These are phyloP conservation scores for Exophiala aquamarina DNA, from an alignment of 2,329 filamentous ascomycete genomes.

Conservation along the genomic window DNA sequence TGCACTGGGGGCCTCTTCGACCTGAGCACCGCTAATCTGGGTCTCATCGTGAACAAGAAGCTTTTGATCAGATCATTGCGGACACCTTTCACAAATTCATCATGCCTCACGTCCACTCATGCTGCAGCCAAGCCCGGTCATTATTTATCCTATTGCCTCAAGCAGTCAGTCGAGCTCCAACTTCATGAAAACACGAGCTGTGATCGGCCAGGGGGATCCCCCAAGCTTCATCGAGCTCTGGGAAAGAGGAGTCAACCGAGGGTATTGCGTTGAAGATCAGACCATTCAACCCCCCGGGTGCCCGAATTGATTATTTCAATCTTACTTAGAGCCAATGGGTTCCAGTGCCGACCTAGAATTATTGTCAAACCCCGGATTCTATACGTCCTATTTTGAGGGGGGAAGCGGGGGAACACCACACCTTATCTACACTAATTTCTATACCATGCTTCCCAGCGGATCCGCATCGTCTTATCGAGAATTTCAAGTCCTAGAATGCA, in stretches of 20 bases:
- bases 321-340: conserved; percentile 1
- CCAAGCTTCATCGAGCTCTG: not conserved
- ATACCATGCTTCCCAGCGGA: conserved; percentile 9
- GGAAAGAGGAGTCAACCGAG: conserved; percentile 9
- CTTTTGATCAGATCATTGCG: too few species aligned
- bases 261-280: too few species aligned
- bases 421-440: conserved; percentile 2
- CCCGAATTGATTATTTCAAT: too few species aligned
- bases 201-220: conserved; percentile 9
- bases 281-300: too few species aligned
- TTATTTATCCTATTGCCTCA: too few species aligned
- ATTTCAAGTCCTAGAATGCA: not conserved
- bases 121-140: too few species aligned
- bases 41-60: too few species aligned
- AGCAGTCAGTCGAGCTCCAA: too few species aligned
- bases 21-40: too few species aligned
- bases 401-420: conserved; percentile 16
- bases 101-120: too few species aligned
- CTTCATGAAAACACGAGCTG: conserved; percentile 1
- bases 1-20: too few species aligned
- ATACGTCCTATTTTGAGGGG: conserved; percentile 9
- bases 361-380: conserved; percentile 17
- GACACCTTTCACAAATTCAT: too few species aligned
- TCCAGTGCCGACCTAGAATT: not conserved
- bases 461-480: conserved; percentile 3